Percentiles rank a stretch among this genome's conserved stretches.
These are phyloP conservation scores for Fraxinus velutina DNA, from an alignment of 305 asterid genomes.

Conservation along the genomic window DNA sequence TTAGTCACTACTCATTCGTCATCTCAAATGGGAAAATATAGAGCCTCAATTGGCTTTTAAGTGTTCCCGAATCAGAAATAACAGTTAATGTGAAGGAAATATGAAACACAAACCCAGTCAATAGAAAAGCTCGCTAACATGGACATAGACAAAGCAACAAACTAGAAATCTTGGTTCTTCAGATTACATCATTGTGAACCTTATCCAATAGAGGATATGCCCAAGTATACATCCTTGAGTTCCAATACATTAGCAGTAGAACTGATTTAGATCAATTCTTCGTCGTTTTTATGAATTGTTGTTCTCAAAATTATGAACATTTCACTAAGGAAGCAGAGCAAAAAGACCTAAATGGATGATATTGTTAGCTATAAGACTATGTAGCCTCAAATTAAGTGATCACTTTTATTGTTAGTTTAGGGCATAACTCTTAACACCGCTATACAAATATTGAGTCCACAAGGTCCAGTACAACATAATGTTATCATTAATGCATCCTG, in stretches of 20 bases:
- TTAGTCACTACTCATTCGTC: neutral
- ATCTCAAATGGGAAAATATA: neutral
- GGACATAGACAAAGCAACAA: neutral
- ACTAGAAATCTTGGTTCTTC: neutral
- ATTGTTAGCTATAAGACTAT: neutral
- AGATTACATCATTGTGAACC: neutral
- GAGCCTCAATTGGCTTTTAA: neutral
- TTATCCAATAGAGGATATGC: conserved; percentile 16
- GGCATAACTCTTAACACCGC: neutral
- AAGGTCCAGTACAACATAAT: neutral
- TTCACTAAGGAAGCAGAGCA: neutral
- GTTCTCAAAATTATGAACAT: neutral
- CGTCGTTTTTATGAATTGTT: neutral
- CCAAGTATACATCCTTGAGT: conserved; percentile 37
- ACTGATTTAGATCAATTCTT: neutral
- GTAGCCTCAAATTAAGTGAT: neutral
- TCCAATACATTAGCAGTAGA: neutral
- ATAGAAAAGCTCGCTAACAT: neutral
- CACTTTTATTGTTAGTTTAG: neutral
- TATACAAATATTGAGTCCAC: neutral
- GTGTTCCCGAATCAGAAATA: neutral
- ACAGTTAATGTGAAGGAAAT: neutral
- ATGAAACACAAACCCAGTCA: neutral
- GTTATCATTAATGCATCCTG: neutral
- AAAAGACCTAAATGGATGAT: neutral